These are phyloP conservation scores for Aspergillus kassunensis DNA, from an alignment of 495 filamentous ascomycete species.

Conservation along the genomic window DNA sequence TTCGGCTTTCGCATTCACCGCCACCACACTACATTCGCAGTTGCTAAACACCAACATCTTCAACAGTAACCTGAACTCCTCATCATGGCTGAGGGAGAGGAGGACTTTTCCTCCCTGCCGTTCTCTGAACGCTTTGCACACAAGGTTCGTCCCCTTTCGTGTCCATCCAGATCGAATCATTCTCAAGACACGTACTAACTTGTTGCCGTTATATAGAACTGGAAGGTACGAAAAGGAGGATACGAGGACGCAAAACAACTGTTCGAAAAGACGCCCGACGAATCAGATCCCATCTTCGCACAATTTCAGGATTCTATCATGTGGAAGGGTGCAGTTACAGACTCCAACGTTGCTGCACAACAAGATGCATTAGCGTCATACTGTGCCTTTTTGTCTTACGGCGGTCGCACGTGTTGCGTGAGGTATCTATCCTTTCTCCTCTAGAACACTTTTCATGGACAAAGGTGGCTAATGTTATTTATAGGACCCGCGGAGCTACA, in stretches of 20 bases:
- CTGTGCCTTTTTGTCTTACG: conserved; percentile 86
- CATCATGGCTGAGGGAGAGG: conserved; percentile 58
- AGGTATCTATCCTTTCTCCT: conserved; percentile 47
- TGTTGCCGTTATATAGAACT: conserved; percentile 53
- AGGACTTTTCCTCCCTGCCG: conserved; percentile 79
- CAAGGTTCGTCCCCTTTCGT: conserved; percentile 64
- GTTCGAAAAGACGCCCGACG: conserved; percentile 82
- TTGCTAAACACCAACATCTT: conserved; percentile 1
- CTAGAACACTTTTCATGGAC: background rate
- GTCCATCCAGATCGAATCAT: background rate
- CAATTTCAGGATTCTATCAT: conserved; percentile 82
- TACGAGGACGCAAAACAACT: conserved; percentile 89
- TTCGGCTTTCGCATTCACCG: background rate
- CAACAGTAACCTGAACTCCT: conserved; percentile 11
- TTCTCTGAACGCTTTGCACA: conserved; percentile 80
- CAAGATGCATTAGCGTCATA: conserved; percentile 84
- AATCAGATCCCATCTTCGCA: conserved; percentile 78
- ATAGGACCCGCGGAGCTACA: conserved; percentile 68
- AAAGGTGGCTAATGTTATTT: conserved; percentile 11
- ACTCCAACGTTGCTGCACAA: conserved; percentile 97
- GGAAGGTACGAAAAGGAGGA: conserved; percentile 94
- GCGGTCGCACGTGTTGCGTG: conserved; percentile 71
- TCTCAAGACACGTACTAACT: conserved; percentile 19
- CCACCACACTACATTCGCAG: background rate
- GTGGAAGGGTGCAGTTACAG: conserved; percentile 89